Percentiles rank a stretch among this genome's conserved stretches.
Evolutionary conservation across 1,284 basidiomycete species (phyloP).

Genomic region (Fomitopsis palustris): DNA sequence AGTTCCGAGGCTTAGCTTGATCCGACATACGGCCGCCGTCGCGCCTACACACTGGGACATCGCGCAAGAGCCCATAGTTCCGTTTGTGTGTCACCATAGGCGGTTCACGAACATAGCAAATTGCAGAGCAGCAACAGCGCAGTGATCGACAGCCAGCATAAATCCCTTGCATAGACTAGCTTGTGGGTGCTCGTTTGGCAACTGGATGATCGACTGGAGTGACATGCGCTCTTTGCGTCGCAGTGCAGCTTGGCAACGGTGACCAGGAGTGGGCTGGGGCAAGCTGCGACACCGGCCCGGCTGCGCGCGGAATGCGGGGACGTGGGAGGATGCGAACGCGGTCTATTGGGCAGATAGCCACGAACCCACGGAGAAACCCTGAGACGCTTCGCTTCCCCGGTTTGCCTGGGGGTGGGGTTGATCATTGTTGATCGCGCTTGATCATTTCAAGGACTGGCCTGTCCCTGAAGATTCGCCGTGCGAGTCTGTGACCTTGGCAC

Average conservation of each 20-base stretch:
- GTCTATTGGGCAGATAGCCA: background rate
- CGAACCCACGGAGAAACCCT: slow-evolving; percentile 3
- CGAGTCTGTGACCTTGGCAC: background rate
- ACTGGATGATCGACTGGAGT: background rate
- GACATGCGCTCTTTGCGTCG: background rate
- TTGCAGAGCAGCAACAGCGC: too few relatives aligned
- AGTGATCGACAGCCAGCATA: too few relatives aligned
- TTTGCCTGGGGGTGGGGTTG: background rate
- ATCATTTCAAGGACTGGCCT: background rate
- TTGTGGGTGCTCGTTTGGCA: too few relatives aligned
- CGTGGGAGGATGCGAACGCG: background rate
- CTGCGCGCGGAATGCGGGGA: slow-evolving; percentile 1
- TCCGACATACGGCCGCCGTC: background rate
- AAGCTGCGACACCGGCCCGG: background rate
- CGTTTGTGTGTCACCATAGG: background rate
- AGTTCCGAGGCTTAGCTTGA: background rate
- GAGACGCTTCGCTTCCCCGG: slow-evolving; percentile 1
- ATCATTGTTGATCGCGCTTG: background rate
- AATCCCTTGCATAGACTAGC: too few relatives aligned
- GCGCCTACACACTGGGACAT: background rate
- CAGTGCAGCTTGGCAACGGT: background rate
- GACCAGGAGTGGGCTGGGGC: background rate
- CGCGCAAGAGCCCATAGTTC: background rate
- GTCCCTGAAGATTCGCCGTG: background rate
- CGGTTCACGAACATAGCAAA: background rate